phyloP scores from a whole-genome alignment of 2,329 filamentous ascomycete species.

The Cadophora luteo-olivacea region DNA sequence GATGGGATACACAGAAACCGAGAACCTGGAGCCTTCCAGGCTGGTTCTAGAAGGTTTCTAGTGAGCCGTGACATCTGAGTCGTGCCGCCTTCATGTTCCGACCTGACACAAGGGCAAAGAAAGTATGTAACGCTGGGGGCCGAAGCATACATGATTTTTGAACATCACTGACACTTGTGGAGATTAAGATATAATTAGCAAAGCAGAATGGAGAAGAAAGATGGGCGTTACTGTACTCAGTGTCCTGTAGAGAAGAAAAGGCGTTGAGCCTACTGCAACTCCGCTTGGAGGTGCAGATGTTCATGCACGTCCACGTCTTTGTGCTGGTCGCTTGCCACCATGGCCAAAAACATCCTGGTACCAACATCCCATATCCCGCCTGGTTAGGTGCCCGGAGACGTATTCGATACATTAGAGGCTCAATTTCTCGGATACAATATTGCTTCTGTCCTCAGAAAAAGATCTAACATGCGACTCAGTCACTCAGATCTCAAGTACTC shows the following conservation, averaged over 20 bases:
- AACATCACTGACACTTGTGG: neutral
- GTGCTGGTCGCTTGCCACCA: neutral
- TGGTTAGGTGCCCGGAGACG: neutral
- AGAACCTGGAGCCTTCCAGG: neutral
- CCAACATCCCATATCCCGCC: neutral
- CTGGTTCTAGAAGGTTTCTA: constrained; percentile 9
- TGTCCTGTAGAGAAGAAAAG: neutral
- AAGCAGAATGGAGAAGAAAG: neutral
- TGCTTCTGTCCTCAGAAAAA: neutral
- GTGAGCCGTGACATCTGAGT: constrained; percentile 9
- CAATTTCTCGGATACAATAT: neutral
- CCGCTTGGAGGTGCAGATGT: constrained; percentile 8
- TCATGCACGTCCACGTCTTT: constrained; percentile 7
- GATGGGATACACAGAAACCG: neutral
- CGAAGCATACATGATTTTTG: neutral
- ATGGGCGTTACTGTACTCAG: neutral
- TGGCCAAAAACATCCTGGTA: neutral
- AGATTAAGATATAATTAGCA: constrained; percentile 6
- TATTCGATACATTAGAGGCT: neutral
- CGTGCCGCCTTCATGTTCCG: neutral
- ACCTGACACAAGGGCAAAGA: neutral
- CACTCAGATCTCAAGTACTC: no score
- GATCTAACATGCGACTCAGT: neutral
- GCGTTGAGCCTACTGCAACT: constrained; percentile 1
- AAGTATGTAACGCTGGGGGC: neutral